A percentile compares a stretch with the other conserved stretches of the same genome.
These are phyloP conservation scores for Talaromyces rugulosus DNA, from an alignment of 2,329 filamentous ascomycete genomes.

Conservation along the genomic window DNA sequence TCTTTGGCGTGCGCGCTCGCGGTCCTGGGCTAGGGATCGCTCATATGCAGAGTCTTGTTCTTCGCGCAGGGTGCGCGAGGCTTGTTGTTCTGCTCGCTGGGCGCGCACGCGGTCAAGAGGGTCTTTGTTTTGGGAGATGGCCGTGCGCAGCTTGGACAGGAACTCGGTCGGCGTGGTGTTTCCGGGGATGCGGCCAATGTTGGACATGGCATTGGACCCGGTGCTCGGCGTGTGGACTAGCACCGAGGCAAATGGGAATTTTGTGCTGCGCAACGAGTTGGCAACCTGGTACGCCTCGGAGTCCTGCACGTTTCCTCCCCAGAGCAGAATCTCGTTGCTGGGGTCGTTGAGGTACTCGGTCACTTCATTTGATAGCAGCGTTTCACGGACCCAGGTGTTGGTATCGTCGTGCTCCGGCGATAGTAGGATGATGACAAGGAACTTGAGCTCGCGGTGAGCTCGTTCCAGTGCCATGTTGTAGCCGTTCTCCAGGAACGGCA, in stretches of 20 bases:
- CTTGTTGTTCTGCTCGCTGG: slow-evolving; percentile 73
- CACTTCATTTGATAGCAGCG: slow-evolving; percentile 71
- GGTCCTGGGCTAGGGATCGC: slow-evolving; percentile 79
- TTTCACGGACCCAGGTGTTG: slow-evolving; percentile 72
- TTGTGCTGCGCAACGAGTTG: slow-evolving; percentile 80
- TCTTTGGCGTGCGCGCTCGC: slow-evolving; percentile 73
- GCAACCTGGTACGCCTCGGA: slow-evolving; percentile 92
- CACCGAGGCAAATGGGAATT: slow-evolving; percentile 84
- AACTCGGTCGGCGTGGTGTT: slow-evolving; percentile 67
- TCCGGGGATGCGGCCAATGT: slow-evolving; percentile 74
- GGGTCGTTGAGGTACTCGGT: slow-evolving; percentile 69
- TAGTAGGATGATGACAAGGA: slow-evolving; percentile 79
- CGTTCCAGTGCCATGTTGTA: slow-evolving; percentile 88
- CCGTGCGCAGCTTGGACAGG: slow-evolving; percentile 67
- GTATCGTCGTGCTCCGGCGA: slow-evolving; percentile 96
- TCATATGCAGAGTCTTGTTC: slow-evolving; percentile 95
- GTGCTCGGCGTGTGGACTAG: slow-evolving; percentile 84
- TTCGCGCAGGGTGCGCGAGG: slow-evolving; percentile 73
- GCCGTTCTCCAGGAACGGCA: slow-evolving; percentile 81
- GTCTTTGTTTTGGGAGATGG: slow-evolving; percentile 70
- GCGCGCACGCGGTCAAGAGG: slow-evolving; percentile 72
- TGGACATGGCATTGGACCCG: slow-evolving; percentile 82
- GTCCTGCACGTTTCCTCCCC: slow-evolving; percentile 90
- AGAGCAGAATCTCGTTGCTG: slow-evolving; percentile 75
- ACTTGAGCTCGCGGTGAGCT: slow-evolving; percentile 87